Evolutionary conservation across 1,284 basidiomycete species (phyloP), one percentile per base, ranked within the genome.

Genomic region (Apiotrichum mycotoxinovorans): DNA sequence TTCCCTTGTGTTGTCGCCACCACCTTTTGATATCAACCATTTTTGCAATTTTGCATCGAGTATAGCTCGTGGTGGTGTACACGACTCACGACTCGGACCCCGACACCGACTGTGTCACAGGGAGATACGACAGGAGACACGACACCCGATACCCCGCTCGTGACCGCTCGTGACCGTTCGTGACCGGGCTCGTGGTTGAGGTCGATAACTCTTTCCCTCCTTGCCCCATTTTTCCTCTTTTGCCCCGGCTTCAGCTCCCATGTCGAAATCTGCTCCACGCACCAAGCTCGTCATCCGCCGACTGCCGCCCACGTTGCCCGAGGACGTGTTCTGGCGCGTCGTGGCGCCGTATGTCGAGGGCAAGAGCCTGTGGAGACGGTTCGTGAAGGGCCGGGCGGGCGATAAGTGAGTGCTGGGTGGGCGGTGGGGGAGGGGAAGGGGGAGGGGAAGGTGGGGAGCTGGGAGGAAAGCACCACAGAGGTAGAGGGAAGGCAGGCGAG

Each of bases 311-410:
- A 93, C 92, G 66, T 80, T 98, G 1, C 94, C 95, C 2, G 92
- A 93, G 68, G 84, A 86, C 1, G 79, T 95, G 51, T 98, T 98
- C 76, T 98, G 95, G 95, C 84, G 87, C 66, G 90, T 88, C 60
- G 90, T 95, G 4, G 81, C 85, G 53, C 78, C 82, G 2, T 98
- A 91, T 91, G 85, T 95, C 18, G 86, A 89, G 8, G 85, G 89
- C 38, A 85, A 85, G 2, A 79, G 83, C 34, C 73, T 78, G 9
- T 91, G 86, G 87, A 87, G 83, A 70, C 70, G 78, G 0, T 91
- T 82, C 69, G 82, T 83, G 63, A 80, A 80, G 15, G 89, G 90
- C 7, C 87, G 88, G 76, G 70, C 85, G 56, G 83, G 83, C 60
- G 87, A 87, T 71, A 84, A 84, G 88, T 89, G 67, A 63, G 83